Base-by-base conservation (phyloP, 345 rosid species). In the Xanthoceras sorbifolium region DNA sequence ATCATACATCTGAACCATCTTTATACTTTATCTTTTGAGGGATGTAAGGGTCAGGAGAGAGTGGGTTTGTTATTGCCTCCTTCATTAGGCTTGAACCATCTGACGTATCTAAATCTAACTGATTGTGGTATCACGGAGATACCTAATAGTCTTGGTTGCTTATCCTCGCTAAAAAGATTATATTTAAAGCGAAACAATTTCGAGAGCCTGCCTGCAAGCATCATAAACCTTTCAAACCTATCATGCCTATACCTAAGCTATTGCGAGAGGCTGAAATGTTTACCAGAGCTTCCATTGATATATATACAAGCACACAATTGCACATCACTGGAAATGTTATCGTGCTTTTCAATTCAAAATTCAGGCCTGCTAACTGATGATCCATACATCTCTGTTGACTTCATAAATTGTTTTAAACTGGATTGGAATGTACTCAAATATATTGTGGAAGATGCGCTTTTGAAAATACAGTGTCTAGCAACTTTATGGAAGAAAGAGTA, bases 171-270 rank as follows among this genome's bases (percentile, higher is more conserved):
- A 57, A 15, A 5, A n/a, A 5, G 1, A 0, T 57, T 72, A 36
- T 23, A 57, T 72, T 26, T 72, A 22, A 12, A 50, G 9, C 25
- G 75, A 34, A 55, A 72, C 36, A 62, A 72, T 23, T 72, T 72
- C 57, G 64, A 54, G 50, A 72, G 44, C 29, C 10, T 72, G 18
- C 65, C 75, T 8, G 66, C 29, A 46, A 55, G 28, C 64, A 72
- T 72, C 75, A 59, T 54, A 6, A 40, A 54, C 5, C 75, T 72
- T 31, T 57, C 18, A 20, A 9, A 2, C 18, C 23, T 72, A 29
- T 0, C 14, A 48, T 34, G 60, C 11, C 9, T 38, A 38, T n/a
- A 20, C 3, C 18, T 72, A 34, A 72, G 52, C 65, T n/a, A 72
- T 36, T 72, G 75, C 29, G 20, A 11, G 29, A 57, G 64, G 28